Percentiles rank a stretch among this genome's conserved stretches.
Conservation (phyloP, 306 rosid species). For the Castanea mollissima region DNA sequence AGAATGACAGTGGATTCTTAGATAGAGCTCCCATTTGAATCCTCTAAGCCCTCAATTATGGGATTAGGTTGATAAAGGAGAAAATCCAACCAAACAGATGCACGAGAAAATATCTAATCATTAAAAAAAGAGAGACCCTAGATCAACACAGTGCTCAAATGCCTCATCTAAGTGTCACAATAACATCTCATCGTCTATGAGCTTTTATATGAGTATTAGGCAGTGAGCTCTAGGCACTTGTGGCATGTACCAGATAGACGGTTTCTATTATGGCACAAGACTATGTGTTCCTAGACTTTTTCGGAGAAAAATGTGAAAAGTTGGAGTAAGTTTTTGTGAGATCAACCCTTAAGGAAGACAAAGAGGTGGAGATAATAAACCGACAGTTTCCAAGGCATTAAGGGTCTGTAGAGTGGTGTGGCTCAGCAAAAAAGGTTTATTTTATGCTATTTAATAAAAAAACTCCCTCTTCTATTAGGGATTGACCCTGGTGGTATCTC, state of each 20-base stretch:
- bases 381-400: slow-evolving; percentile 41
- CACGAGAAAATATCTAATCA: neutral
- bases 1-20: no score
- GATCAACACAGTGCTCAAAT: no score
- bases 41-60: neutral
- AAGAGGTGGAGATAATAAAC: slow-evolving; percentile 20
- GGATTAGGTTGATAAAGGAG: neutral
- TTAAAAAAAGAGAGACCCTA: no score
- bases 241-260: no score
- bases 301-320: slow-evolving; percentile 53
- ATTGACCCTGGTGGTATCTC: no score
- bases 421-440: neutral
- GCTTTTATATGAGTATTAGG: no score
- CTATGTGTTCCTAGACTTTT: slow-evolving; percentile 15
- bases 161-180: no score
- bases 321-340: slow-evolving; percentile 34
- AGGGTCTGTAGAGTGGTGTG: neutral
- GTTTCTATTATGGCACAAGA: no score
- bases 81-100: neutral
- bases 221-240: no score
- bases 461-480: neutral
- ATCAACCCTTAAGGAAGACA: slow-evolving; percentile 67
- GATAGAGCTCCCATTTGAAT: neutral
- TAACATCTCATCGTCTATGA: no score
- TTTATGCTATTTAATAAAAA: no score